A percentile compares a stretch with the other conserved stretches of the same genome.
These are phyloP conservation scores for Russula sp. DNA, from an alignment of 768 basidiomycete species.

Conservation along the genomic window DNA sequence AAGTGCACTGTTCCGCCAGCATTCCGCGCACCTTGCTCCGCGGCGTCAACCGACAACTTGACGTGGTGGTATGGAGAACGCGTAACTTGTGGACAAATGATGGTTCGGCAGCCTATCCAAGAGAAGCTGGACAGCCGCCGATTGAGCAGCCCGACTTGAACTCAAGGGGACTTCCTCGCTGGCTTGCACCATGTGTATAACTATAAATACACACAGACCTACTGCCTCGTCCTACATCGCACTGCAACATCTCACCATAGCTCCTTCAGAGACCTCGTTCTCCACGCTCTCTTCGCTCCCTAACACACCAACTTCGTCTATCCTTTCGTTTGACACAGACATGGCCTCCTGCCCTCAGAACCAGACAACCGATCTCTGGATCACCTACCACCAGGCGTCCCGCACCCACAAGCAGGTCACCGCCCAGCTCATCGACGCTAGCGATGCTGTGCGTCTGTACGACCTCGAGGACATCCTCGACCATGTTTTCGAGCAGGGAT, in stretches of 20 bases:
- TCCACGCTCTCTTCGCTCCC: not conserved
- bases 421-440: conserved; percentile 42
- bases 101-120: not conserved
- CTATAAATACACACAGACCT: not conserved
- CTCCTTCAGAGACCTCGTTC: not conserved
- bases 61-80: not conserved
- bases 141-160: not conserved
- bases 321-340: not conserved
- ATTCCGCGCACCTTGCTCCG: not conserved
- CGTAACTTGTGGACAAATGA: not conserved
- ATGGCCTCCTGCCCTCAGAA: not conserved
- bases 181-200: not conserved
- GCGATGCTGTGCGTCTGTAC: conserved; percentile 33
- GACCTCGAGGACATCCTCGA: conserved; percentile 45
- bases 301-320: not conserved
- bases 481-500: conserved; percentile 39
- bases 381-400: conserved; percentile 42
- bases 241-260: not conserved
- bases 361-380: conserved; percentile 34
- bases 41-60: not conserved
- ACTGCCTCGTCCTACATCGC: not conserved
- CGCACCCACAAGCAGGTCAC: conserved; percentile 36
- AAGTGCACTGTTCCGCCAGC: not conserved
- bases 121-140: not conserved
- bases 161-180: not conserved